Conservation (phyloP, 306 rosid genomes). For the Casuarina equisetifolia region DNA sequence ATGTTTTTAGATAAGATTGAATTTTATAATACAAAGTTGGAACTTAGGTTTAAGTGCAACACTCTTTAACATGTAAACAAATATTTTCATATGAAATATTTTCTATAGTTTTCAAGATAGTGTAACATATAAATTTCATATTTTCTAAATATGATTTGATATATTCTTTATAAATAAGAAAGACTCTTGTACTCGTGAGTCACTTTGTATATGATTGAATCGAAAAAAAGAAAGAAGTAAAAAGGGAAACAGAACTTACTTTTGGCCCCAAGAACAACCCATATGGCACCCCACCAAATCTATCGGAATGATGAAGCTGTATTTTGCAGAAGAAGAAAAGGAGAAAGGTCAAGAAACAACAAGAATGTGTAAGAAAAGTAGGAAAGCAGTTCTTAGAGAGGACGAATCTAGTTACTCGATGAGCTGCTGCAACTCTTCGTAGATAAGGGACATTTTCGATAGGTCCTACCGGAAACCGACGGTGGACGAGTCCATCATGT, state of each 20-base stretch:
- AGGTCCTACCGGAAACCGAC: slow-evolving; percentile 96
- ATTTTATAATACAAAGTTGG: no score
- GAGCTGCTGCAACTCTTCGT: slow-evolving; percentile 91
- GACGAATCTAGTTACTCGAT: slow-evolving; percentile 43
- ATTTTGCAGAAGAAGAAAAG: slow-evolving; percentile 8
- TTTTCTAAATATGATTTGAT: no score
- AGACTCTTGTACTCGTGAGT: no score
- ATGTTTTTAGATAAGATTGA: no score
- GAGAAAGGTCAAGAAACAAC: neutral
- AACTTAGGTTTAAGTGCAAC: no score
- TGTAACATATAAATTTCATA: no score
- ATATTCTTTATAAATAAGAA: no score
- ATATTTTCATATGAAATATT: no score
- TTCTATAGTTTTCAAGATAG: no score
- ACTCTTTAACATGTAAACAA: no score
- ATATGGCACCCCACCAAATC: slow-evolving; percentile 86
- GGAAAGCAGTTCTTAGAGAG: neutral
- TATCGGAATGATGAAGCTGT: slow-evolving; percentile 93
- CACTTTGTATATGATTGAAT: no score
- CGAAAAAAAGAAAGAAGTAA: neutral
- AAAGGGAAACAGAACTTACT: slow-evolving; percentile 32
- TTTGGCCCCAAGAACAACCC: slow-evolving; percentile 95
- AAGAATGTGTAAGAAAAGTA: slow-evolving; percentile 8
- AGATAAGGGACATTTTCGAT: slow-evolving; percentile 89
- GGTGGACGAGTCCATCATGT: slow-evolving; percentile 93